Evolutionary conservation across 2,329 filamentous ascomycete species (phyloP).

Genomic region (Cladobotryum protrusum): DNA sequence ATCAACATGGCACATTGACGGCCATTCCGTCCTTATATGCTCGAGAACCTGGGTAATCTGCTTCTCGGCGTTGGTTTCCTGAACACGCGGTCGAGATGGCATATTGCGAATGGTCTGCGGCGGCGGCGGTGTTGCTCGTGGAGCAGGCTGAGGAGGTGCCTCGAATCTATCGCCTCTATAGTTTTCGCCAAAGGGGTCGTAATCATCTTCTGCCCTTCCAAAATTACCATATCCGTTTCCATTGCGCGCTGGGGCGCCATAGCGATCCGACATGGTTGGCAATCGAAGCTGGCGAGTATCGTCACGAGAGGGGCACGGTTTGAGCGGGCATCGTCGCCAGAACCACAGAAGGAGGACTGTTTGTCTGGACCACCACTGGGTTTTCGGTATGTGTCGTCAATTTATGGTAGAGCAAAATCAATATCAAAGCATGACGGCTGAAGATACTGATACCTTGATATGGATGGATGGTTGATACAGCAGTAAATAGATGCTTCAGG

Average conservation of each 20-base stretch:
- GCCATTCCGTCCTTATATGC: slow-evolving; percentile 84
- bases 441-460: no score
- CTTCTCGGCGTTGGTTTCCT: slow-evolving; percentile 45
- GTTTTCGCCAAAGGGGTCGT: slow-evolving; percentile 33
- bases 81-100: slow-evolving; percentile 31
- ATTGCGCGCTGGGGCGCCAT: slow-evolving; percentile 35
- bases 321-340: slow-evolving; percentile 15
- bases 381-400: no score
- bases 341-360: neutral
- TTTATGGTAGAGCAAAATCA: no score
- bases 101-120: slow-evolving; percentile 23
- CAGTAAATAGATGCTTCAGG: no score
- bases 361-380: neutral
- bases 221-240: slow-evolving; percentile 40
- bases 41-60: slow-evolving; percentile 63
- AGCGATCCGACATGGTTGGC: slow-evolving; percentile 45
- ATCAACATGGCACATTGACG: slow-evolving; percentile 80
- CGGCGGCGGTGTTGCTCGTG: slow-evolving; percentile 22
- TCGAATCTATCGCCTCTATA: slow-evolving; percentile 39
- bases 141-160: slow-evolving; percentile 28
- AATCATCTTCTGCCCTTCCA: slow-evolving; percentile 38
- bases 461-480: no score
- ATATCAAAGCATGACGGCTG: no score
- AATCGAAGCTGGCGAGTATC: slow-evolving; percentile 1
- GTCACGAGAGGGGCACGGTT: slow-evolving; percentile 10